Evolutionary conservation across 1,139 yeast genomes (phyloP), one percentile per base, ranked within the genome.

Genomic region (Eremothecium gossypii): DNA sequence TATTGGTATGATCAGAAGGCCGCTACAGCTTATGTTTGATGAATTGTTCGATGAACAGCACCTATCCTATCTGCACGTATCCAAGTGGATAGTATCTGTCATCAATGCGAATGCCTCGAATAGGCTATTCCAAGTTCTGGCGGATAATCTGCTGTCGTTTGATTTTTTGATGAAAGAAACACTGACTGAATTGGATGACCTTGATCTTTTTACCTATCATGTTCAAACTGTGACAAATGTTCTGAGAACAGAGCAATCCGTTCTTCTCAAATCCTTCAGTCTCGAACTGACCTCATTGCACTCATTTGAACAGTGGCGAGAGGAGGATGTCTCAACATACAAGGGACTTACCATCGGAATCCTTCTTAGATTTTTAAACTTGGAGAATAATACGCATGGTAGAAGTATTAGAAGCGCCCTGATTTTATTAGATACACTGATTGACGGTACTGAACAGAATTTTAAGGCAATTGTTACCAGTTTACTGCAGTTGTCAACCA

Each of bases 11-110:
- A 61, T 86, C 17, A 66, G 71, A 9, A 68, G 81, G 44, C 91
- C 95, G 0, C 61, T 86, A n/a, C 77, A 79, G 46, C 55, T 85
- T 4, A 64, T 85, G 9, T 57, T 85, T 13, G 95, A 86, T 55
- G 83, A 76, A 39, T 56, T 83, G 14, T 56, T 63, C 29, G 70
- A 67, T 31, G 58, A 65, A 2, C 60, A 71, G 39, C 65, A 66
- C 11, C 67, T 71, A 26, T 65, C 68, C 40, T 64, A 66, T 28
- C 56, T 74, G 4, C 64, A 71, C n/a, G 74, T 78, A 1, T 60
- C 69, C 6, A 72, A 74, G 43, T 83, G 91, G 77, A 62, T 84
- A 1, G 63, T 68, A 29, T 66, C 68, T n/a, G 65, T 74, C 1
- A 53, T 76, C 2, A 66, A 69, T 30, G 66, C 73, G 33, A 85